Percentiles rank a stretch among this genome's conserved stretches.
Conservation (phyloP, 495 filamentous ascomycete species). For the Entonaema liquescens region DNA sequence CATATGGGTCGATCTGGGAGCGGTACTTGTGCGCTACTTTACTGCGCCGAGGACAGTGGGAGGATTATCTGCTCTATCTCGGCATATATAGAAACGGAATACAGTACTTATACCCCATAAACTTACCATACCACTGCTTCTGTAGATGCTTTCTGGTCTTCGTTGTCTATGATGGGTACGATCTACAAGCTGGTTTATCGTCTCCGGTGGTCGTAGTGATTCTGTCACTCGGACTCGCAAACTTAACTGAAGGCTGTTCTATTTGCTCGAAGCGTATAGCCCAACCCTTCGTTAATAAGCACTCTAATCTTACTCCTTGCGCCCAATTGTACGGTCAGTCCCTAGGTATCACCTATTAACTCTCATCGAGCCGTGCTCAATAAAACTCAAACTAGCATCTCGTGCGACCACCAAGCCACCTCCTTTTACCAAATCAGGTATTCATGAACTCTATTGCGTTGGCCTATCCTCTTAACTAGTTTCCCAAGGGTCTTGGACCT, state of each 20-base stretch:
- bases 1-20: conserved; percentile 33
- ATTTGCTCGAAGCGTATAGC: background rate
- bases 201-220: background rate
- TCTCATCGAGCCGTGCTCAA: conserved; percentile 3
- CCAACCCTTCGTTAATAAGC: background rate
- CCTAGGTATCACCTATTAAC: background rate
- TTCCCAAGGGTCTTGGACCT: conserved; percentile 2
- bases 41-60: conserved; percentile 16
- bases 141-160: background rate
- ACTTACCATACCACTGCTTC: background rate
- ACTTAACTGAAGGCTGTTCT: background rate
- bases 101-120: conserved; percentile 44
- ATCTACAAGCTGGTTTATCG: background rate
- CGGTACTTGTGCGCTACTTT: conserved; percentile 23
- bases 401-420: background rate
- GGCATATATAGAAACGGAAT: conserved; percentile 46
- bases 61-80: conserved; percentile 32
- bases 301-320: background rate
- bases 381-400: conserved; percentile 16
- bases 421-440: background rate
- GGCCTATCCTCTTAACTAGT: background rate
- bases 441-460: conserved; percentile 7
- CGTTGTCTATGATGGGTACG: background rate
- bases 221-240: background rate
- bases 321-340: background rate